Base-by-base conservation (phyloP, 768 basidiomycete species). In the Mycena haematopus region DNA sequence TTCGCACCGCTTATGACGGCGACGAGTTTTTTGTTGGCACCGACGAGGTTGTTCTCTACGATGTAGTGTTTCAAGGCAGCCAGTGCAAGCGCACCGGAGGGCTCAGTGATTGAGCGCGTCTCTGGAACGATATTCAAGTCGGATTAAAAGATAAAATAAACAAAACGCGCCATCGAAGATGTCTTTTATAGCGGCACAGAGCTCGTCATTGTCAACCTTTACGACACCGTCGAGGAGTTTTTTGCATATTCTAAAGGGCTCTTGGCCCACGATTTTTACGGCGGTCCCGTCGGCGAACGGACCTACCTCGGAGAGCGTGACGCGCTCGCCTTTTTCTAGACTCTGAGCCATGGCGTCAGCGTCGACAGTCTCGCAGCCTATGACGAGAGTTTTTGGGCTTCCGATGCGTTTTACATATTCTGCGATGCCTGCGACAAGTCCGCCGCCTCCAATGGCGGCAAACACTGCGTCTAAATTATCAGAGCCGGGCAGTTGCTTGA, bases 111-210 rank as follows among this genome's bases (percentile, higher is more conserved):
- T 11, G 95, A 96, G 36, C 97, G 88, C 0, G 96, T 98, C 73
- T 99, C 97, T 96, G 62, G 3, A 60, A 17, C 8, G 19, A 45
- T n/a, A 36, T 46, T 56, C 19, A 47, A 27, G 11, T 52, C 46
- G 50, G 64, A 27, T 56, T 40, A 46, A 14, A 52, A 15, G 5
- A 45, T 24, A 13, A 46, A 52, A 52, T 15, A n/a, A 51, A 7
- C 52, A 60, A 22, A 8, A 64, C 79, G 61, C 64, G 93, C 96
- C 96, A 80, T 99, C 95, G 71, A 99, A 99, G 31, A 99, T 91
- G 70, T 99, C 97, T 77, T 99, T 99, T 78, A 99, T 98, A 6
- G 95, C 95, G 8, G 97, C 97, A 72, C 97, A 99, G 47, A 99
- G 88, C 74, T 96, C 96, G 72, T 99, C 97, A 65, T 97, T 99